Percentiles rank a stretch among this genome's conserved stretches.
phyloP scores from a whole-genome alignment of 2,329 filamentous ascomycete genomes.

The Curvularia verruculosa region DNA sequence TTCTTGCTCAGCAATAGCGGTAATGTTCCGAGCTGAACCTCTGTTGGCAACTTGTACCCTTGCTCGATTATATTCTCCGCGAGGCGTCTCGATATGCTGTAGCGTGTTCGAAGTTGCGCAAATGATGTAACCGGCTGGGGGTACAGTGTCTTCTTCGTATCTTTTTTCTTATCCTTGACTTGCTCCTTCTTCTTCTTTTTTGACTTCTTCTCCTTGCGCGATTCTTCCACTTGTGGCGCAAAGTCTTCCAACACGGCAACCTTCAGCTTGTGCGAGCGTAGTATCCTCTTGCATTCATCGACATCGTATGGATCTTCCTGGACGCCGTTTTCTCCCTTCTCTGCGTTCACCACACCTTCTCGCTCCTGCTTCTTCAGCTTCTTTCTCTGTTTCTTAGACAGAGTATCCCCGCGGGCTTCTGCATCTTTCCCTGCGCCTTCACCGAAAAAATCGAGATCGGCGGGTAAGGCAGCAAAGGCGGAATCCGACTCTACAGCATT shows the following conservation, averaged over 20 bases:
- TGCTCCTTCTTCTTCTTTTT: conserved; percentile 58
- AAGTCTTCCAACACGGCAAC: conserved; percentile 71
- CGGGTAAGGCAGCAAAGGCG: conserved; percentile 24
- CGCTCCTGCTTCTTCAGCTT: conserved; percentile 16
- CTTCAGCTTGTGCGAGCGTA: conserved; percentile 84
- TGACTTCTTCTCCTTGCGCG: conserved; percentile 62
- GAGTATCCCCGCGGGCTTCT: conserved; percentile 11
- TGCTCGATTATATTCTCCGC: conserved; percentile 81
- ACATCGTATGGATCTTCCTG: conserved; percentile 59
- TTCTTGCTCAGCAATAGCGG: conserved; percentile 72
- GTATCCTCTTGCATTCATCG: conserved; percentile 73
- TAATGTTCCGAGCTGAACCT: conserved; percentile 87
- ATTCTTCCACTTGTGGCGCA: conserved; percentile 41
- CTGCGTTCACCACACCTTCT: conserved; percentile 9
- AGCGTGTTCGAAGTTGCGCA: conserved; percentile 70
- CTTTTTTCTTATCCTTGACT: conserved; percentile 52
- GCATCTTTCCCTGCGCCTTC: conserved; percentile 20
- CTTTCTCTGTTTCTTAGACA: conserved; percentile 26
- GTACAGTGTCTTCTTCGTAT: conserved; percentile 68
- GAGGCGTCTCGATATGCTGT: conserved; percentile 75
- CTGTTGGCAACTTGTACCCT: conserved; percentile 85
- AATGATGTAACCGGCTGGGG: conserved; percentile 83
- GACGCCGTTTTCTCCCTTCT: conserved; percentile 5
- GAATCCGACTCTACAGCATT: conserved; percentile 16
- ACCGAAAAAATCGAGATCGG: conserved; percentile 55